These are phyloP conservation scores for Claviceps lovelessii DNA, from an alignment of 2,329 filamentous ascomycete species.

Conservation along the genomic window DNA sequence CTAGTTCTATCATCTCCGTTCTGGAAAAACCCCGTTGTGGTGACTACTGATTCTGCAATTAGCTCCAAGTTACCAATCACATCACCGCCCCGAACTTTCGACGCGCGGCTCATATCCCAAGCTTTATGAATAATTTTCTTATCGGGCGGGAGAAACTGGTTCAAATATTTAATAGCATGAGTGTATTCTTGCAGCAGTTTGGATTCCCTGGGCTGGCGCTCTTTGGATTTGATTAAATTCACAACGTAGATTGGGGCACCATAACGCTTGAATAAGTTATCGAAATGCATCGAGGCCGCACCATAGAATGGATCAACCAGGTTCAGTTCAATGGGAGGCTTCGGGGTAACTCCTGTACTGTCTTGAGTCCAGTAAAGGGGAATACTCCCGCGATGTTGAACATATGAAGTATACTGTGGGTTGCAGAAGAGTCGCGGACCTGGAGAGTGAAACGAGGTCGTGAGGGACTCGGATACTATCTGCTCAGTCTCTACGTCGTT, in stretches of 20 bases:
- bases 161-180: slow-evolving; percentile 76
- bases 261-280: slow-evolving; percentile 86
- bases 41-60: slow-evolving; percentile 78
- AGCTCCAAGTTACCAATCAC: slow-evolving; percentile 83
- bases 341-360: slow-evolving; percentile 85
- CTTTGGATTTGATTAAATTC: slow-evolving; percentile 79
- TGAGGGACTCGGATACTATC: slow-evolving; percentile 87
- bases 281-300: slow-evolving; percentile 84
- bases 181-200: slow-evolving; percentile 83
- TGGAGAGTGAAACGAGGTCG: slow-evolving; percentile 88
- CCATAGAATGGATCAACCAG: slow-evolving; percentile 94
- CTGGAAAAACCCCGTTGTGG: slow-evolving; percentile 82
- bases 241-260: slow-evolving; percentile 83
- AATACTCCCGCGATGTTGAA: slow-evolving; percentile 93
- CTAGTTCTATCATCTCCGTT: slow-evolving; percentile 64
- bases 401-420: slow-evolving; percentile 86
- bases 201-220: slow-evolving; percentile 78
- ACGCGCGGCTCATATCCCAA: slow-evolving; percentile 95
- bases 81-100: slow-evolving; percentile 82
- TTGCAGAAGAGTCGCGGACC: slow-evolving; percentile 75
- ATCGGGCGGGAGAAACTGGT: slow-evolving; percentile 73
- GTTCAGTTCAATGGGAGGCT: slow-evolving; percentile 89
- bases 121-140: slow-evolving; percentile 88
- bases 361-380: slow-evolving; percentile 97
- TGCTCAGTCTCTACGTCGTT: slow-evolving; percentile 99